These are phyloP conservation scores for Dothideomycetes sp. DNA, from an alignment of 2,329 filamentous ascomycete genomes.

Conservation along the genomic window DNA sequence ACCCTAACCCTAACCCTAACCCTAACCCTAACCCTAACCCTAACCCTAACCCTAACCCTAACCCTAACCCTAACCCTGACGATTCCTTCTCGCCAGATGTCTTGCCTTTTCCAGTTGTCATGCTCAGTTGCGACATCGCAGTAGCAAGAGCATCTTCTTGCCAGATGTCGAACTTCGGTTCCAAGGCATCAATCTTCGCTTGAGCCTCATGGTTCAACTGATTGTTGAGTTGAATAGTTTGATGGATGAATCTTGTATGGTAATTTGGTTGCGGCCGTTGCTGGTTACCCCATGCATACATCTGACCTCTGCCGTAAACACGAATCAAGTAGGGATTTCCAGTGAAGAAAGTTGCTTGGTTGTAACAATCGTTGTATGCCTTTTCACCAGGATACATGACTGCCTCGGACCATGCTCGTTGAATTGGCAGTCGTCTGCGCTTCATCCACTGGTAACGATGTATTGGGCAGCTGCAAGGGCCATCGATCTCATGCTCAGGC, in stretches of 20 bases:
- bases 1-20: no score
- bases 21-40: no score
- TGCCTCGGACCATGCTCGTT: slow-evolving; percentile 36
- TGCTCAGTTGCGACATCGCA: slow-evolving; percentile 19
- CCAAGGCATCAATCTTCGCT: slow-evolving; percentile 25
- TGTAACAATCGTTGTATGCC: slow-evolving; percentile 25
- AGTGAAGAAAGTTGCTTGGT: slow-evolving; percentile 19
- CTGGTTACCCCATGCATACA: slow-evolving; percentile 17
- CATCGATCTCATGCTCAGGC: slow-evolving; percentile 37
- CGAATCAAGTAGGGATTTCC: slow-evolving; percentile 28
- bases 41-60: no score
- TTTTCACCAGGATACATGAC: slow-evolving; percentile 38
- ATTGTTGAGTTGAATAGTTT: slow-evolving; percentile 31
- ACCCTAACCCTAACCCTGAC: no score
- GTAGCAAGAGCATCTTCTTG: slow-evolving; percentile 24
- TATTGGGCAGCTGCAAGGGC: slow-evolving; percentile 33
- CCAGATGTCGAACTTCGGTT: slow-evolving; percentile 33
- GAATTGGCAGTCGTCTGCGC: slow-evolving; percentile 28
- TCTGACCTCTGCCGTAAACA: slow-evolving; percentile 25
- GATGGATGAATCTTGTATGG: slow-evolving; percentile 28
- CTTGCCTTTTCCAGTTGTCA: slow-evolving; percentile 16
- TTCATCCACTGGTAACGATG: slow-evolving; percentile 33
- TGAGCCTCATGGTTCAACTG: slow-evolving; percentile 30
- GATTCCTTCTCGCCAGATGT: no score
- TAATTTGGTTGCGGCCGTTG: slow-evolving; percentile 24